Conservation (phyloP, 768 basidiomycete genomes). For the Pleurotus pulmonarius region DNA sequence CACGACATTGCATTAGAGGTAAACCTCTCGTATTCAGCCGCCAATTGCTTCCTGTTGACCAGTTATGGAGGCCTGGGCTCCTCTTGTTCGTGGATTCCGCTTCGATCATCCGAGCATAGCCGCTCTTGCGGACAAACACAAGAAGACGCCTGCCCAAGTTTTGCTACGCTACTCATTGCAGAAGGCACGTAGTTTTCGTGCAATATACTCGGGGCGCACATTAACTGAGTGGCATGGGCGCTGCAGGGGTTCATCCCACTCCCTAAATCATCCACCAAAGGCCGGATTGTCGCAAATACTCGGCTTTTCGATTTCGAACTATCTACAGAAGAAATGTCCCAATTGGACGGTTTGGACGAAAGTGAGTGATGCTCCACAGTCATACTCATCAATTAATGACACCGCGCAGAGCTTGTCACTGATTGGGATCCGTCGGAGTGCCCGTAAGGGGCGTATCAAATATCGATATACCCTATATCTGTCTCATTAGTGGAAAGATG, state of each 20-base stretch:
- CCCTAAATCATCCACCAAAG: slow-evolving; percentile 55
- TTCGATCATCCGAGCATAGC: slow-evolving; percentile 56
- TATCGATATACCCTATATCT: slow-evolving; percentile 2
- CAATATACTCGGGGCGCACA: too few species aligned
- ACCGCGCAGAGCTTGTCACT: background rate
- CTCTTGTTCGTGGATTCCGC: slow-evolving; percentile 61
- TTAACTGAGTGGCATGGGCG: too few species aligned
- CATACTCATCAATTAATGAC: background rate
- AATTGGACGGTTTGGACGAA: slow-evolving; percentile 53
- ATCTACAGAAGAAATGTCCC: slow-evolving; percentile 39
- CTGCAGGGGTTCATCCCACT: slow-evolving; percentile 55
- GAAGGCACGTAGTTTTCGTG: slow-evolving; percentile 39
- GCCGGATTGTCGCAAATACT: slow-evolving; percentile 54
- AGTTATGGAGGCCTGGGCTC: slow-evolving; percentile 60
- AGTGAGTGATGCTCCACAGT: slow-evolving; percentile 26
- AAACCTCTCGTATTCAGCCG: slow-evolving; percentile 12
- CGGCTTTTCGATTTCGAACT: slow-evolving; percentile 65
- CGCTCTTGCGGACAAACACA: slow-evolving; percentile 47
- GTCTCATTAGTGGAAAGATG: background rate
- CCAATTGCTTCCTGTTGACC: too few species aligned
- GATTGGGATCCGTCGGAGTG: slow-evolving; percentile 7
- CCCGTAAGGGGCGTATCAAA: background rate
- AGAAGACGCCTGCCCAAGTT: slow-evolving; percentile 54
- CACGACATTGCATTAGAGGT: slow-evolving; percentile 63
- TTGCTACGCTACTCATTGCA: slow-evolving; percentile 77